Evolutionary conservation across 441 rosid genomes (phyloP), one percentile per base, ranked within the genome.

Genomic region (Erodium moschatum): DNA sequence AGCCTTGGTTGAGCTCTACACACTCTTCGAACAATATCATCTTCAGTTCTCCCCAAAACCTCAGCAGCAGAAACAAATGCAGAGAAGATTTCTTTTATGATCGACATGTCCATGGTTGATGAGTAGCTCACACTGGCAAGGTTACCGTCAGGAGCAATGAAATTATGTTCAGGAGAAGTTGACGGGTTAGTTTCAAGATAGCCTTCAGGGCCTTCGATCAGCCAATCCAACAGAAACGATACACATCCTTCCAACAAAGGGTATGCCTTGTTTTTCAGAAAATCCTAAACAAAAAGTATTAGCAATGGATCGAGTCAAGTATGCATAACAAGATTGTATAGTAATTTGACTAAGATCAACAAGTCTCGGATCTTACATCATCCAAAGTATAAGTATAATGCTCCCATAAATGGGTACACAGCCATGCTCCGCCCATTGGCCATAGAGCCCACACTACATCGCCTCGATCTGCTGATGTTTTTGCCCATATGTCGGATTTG

Each of bases 341-440:
- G 18, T 52, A 33, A 15, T 13, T 48, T 40, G 46, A 40, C n/a
- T 48, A 48, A 48, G 54, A 48, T 48, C 54, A 48, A 48, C 16
- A 48, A 48, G 56, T 48, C 18, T 5, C 0, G 4, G 15, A 60
- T 60, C 64, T 64, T 75, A 87, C 90, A 77, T 83, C 82, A 77
- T 88, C 89, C 84, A 84, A 52, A 40, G 93, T 84, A 77, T 86
- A 86, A 31, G 82, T 75, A 68, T 81, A 88, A 67, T 88, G 86
- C 71, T 88, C 90, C 93, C 93, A 88, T 2, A 82, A 77, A 82
- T 86, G 89, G 27, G 90, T 84, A 73, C 90, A 88, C 42, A 84
- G 82, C 90, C 93, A 88, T 64, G 93, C 85, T 67, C 93, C 93
- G 20, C 93, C 93, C 93, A 88, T 88, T 15, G 90, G 90, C 93